Conservation (phyloP, 495 filamentous ascomycete species). For the Tuber calosporum region DNA sequence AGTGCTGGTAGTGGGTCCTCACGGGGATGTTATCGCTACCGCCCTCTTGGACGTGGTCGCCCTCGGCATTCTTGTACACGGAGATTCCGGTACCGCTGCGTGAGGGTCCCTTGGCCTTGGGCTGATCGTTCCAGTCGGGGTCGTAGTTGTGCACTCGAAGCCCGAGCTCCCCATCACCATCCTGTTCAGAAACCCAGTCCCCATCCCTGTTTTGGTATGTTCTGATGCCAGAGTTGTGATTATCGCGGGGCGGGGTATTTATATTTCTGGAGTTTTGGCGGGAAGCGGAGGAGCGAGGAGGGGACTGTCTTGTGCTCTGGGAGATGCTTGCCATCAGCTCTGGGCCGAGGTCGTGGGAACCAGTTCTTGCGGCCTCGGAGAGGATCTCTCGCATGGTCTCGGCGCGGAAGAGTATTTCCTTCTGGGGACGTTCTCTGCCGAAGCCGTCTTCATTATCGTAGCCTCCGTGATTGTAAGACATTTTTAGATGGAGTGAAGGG, state of each 20-base stretch:
- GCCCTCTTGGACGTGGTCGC: not conserved
- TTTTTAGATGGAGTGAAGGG: conserved; percentile 3
- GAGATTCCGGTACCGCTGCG: not conserved
- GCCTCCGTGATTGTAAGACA: not conserved
- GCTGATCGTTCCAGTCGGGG: not conserved
- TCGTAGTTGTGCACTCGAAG: not conserved
- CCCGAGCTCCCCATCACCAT: not conserved
- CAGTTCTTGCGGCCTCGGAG: not conserved
- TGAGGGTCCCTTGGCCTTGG: not conserved
- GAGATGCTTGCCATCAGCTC: not conserved
- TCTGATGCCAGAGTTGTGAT: not conserved
- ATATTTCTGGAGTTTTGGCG: not conserved
- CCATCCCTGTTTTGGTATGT: not conserved
- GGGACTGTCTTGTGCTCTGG: not conserved
- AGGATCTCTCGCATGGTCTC: conserved; percentile 1
- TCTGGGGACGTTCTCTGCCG: not conserved
- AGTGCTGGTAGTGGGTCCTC: not conserved
- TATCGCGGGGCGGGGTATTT: not conserved
- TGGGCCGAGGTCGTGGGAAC: not conserved
- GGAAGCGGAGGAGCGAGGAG: not conserved
- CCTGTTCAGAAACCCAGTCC: not conserved
- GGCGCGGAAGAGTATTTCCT: not conserved
- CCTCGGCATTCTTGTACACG: not conserved
- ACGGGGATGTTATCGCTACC: not conserved
- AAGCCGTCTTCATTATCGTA: not conserved